Conservation (phyloP, 2,329 filamentous ascomycete genomes). For the Dactylellina drechsleri region DNA sequence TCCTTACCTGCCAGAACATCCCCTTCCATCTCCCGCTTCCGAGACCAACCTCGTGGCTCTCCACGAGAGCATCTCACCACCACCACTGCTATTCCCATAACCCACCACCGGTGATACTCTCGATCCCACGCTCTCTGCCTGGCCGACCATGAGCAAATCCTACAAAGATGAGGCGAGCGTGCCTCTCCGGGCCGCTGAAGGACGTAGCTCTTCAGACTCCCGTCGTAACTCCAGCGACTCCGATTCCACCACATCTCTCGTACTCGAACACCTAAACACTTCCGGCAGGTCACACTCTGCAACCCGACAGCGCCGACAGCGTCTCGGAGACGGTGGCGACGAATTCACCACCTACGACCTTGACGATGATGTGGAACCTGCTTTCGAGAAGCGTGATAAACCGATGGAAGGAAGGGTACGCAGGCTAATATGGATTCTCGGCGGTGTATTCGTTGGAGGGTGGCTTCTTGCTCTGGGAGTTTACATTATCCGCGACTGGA, state of each 20-base stretch:
- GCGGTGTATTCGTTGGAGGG: constrained; percentile 70
- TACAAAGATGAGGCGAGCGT: constrained; percentile 54
- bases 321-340: constrained; percentile 61
- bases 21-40: constrained; percentile 1
- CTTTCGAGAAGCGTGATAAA: constrained; percentile 63
- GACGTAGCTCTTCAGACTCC: constrained; percentile 57
- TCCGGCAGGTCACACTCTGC: constrained; percentile 56
- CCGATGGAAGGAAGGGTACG: constrained; percentile 74
- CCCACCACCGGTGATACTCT: neutral
- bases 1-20: constrained; percentile 13
- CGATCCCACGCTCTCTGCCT: constrained; percentile 15
- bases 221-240: constrained; percentile 73
- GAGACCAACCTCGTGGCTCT: neutral
- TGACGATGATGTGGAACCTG: constrained; percentile 63
- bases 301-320: constrained; percentile 64
- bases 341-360: constrained; percentile 65
- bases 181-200: constrained; percentile 38
- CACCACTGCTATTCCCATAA: neutral
- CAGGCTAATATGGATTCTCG: constrained; percentile 71
- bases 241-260: constrained; percentile 82
- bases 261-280: constrained; percentile 80
- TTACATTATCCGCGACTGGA: constrained; percentile 75
- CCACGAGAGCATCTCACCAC: neutral
- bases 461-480: constrained; percentile 76
- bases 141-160: constrained; percentile 41